Percentiles rank a stretch among this genome's conserved stretches.
Conservation (phyloP, 768 basidiomycete genomes). For the Termitomyces sp. region DNA sequence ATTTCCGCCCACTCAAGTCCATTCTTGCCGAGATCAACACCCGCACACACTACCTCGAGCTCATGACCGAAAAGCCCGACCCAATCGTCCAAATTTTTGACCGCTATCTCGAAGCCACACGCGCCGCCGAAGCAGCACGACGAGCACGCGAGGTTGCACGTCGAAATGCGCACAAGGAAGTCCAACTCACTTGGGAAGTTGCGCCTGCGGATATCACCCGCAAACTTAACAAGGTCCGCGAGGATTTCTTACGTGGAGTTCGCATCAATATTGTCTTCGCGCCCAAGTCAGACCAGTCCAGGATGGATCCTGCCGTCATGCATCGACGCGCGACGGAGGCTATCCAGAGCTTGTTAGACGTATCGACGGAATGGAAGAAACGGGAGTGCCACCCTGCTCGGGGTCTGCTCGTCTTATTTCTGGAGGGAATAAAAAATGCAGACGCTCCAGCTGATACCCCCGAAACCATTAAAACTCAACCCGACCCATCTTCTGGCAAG, state of each 20-base stretch:
- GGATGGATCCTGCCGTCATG: constrained; percentile 33
- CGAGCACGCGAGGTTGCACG: constrained; percentile 27
- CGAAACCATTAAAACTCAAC: not conserved
- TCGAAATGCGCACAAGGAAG: constrained; percentile 47
- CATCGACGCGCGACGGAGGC: constrained; percentile 37
- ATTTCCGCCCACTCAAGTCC: constrained; percentile 25
- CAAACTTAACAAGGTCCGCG: constrained; percentile 54
- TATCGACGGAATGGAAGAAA: constrained; percentile 48
- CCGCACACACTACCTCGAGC: constrained; percentile 43
- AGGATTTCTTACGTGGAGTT: constrained; percentile 54
- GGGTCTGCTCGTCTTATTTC: constrained; percentile 33
- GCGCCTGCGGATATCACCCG: constrained; percentile 54
- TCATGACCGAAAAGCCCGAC: constrained; percentile 39
- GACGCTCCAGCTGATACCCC: not conserved
- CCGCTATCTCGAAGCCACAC: constrained; percentile 34
- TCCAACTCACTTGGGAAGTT: constrained; percentile 68
- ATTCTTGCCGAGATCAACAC: constrained; percentile 42
- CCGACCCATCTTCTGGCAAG: not conserved
- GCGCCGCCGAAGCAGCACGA: constrained; percentile 29
- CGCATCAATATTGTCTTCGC: constrained; percentile 52
- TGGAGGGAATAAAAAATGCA: constrained; percentile 30
- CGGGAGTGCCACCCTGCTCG: constrained; percentile 26
- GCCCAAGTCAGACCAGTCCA: constrained; percentile 38
- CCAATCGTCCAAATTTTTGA: constrained; percentile 60
- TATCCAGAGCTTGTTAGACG: constrained; percentile 35